Percentiles rank a stretch among this genome's conserved stretches.
phyloP scores from a whole-genome alignment of 1,284 basidiomycete species.

The Marasmius sp. region DNA sequence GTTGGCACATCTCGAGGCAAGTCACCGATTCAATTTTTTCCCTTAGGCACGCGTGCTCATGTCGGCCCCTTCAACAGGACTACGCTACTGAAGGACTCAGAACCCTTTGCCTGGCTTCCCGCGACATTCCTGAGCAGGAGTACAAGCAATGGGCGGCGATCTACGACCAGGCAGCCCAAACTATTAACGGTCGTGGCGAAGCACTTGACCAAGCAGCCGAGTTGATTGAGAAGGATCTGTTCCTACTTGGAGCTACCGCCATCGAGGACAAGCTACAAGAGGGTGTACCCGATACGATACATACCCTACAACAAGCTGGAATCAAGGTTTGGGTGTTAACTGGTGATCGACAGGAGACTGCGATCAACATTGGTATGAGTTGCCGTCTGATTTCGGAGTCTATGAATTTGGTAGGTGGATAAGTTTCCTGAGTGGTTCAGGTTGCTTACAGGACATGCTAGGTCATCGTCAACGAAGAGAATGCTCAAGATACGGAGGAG shows the following conservation, averaged over 20 bases:
- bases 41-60: slow-evolving; percentile 3
- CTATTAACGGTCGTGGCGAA: slow-evolving; percentile 90
- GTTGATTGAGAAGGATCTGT: slow-evolving; percentile 92
- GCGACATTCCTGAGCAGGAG: slow-evolving; percentile 89
- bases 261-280: slow-evolving; percentile 99
- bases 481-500: slow-evolving; percentile 78
- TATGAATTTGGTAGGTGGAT: slow-evolving; percentile 85
- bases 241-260: slow-evolving; percentile 93
- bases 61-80: slow-evolving; percentile 52
- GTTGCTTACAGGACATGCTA: slow-evolving; percentile 25
- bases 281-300: slow-evolving; percentile 97
- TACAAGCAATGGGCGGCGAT: slow-evolving; percentile 88
- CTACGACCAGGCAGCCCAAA: slow-evolving; percentile 90
- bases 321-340: slow-evolving; percentile 99
- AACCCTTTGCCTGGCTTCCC: slow-evolving; percentile 94
- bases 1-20: slow-evolving; percentile 85
- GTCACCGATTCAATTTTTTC: slow-evolving; percentile 13
- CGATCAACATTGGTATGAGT: slow-evolving; percentile 98
- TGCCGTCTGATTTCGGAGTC: slow-evolving; percentile 96
- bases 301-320: slow-evolving; percentile 95
- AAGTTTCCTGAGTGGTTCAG: slow-evolving; percentile 1
- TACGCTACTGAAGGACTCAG: slow-evolving; percentile 96
- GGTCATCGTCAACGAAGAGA: slow-evolving; percentile 95
- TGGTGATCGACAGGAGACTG: slow-evolving; percentile 97
- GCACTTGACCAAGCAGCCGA: slow-evolving; percentile 95